Evolutionary conservation across 129 eudicot genomes (phyloP).

Genomic region (Helianthus tuberosus): DNA sequence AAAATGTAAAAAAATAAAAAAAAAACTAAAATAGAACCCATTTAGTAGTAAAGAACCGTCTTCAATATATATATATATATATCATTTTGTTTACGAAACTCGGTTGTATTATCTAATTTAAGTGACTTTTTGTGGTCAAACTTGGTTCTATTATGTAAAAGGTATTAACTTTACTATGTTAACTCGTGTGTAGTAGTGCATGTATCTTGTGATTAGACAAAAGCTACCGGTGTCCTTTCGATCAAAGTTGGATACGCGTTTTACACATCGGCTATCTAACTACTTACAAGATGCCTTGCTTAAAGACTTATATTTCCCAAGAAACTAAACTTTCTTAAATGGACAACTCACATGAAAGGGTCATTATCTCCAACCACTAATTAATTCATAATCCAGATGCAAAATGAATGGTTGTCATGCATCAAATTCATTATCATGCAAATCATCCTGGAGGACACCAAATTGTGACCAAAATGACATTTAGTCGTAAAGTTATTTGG

Average conservation of each 20-base stretch:
- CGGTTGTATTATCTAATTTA: no score
- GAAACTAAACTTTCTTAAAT: slow-evolving; percentile 1
- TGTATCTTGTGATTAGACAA: no score
- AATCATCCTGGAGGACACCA: slow-evolving; percentile 5
- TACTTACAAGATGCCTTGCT: background rate
- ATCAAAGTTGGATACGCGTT: slow-evolving; percentile 7
- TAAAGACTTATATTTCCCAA: background rate
- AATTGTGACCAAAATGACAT: slow-evolving; percentile 3
- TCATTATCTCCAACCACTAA: slow-evolving; percentile 14
- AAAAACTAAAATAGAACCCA: no score
- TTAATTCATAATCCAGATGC: background rate
- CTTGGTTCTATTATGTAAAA: no score
- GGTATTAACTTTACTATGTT: no score
- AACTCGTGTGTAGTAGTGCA: no score
- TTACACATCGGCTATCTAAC: background rate
- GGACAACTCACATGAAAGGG: slow-evolving; percentile 6
- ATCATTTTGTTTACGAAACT: no score
- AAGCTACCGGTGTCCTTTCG: background rate
- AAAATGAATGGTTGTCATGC: background rate
- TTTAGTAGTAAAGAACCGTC: no score
- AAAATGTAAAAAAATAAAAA: no score
- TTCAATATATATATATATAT: no score
- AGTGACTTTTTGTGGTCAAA: no score
- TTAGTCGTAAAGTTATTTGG: slow-evolving; percentile 11
- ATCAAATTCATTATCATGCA: slow-evolving; percentile 4